Conservation (phyloP, 306 rosid genomes). For the Comarum palustre region DNA sequence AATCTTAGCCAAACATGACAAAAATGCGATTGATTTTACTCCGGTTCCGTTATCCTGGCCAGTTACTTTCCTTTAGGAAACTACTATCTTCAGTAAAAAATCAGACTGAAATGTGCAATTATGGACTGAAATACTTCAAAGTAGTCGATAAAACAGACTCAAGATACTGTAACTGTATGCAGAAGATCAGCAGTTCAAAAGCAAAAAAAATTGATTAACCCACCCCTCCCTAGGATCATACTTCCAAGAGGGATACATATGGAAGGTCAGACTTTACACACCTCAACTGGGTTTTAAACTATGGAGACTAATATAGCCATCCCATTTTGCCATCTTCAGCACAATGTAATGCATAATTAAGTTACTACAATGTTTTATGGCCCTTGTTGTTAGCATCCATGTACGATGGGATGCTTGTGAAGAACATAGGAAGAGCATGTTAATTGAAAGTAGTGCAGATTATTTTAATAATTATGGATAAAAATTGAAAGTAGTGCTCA, state of each 20-base stretch:
- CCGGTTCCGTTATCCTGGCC: not conserved
- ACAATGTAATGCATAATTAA: not conserved
- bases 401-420: not conserved
- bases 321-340: not conserved
- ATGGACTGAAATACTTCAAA: not conserved
- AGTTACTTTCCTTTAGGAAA: not conserved
- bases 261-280: slow-evolving; percentile 4
- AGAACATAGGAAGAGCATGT: too few species aligned
- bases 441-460: too few species aligned
- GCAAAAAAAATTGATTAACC: not conserved
- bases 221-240: not conserved
- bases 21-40: not conserved
- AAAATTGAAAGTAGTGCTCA: not conserved
- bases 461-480: not conserved
- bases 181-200: not conserved
- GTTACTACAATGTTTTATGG: not conserved
- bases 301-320: not conserved
- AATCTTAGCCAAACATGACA: slow-evolving; percentile 4
- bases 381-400: slow-evolving; percentile 1
- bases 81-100: not conserved
- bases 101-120: not conserved
- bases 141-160: not conserved
- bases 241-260: not conserved
- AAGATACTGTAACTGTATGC: not conserved
- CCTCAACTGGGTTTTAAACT: not conserved